Conservation (phyloP, 169 alveolate genomes). For the Plasmodium ovale region DNA sequence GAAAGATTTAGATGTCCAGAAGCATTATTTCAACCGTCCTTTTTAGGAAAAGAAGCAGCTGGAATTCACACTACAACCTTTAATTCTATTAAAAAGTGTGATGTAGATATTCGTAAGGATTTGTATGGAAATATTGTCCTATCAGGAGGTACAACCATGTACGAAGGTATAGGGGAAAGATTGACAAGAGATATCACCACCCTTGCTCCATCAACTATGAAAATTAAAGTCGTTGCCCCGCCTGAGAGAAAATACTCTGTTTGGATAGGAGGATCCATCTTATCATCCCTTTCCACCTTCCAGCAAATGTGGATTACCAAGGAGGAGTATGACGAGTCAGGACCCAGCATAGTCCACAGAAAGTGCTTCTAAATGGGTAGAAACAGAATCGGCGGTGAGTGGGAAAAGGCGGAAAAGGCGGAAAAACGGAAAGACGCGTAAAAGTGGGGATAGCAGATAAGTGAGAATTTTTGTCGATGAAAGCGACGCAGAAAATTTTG, state of each 20-base stretch:
- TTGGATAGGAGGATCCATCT: conserved; percentile 99
- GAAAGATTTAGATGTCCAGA: conserved; percentile 99
- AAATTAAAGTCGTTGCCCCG: conserved; percentile 98
- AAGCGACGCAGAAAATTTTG: not conserved
- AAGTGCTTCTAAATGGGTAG: conserved; percentile 93
- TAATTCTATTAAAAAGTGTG: conserved; percentile 94
- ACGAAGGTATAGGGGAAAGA: conserved; percentile 97
- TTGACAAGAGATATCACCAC: conserved; percentile 97
- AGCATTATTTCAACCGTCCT: conserved; percentile 96
- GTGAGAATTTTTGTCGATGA: not conserved
- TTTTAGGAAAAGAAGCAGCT: conserved; percentile 95
- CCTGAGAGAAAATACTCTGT: conserved; percentile 99
- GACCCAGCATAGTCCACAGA: conserved; percentile 98
- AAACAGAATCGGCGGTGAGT: not conserved
- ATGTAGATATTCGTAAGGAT: conserved; percentile 96
- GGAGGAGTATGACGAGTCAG: conserved; percentile 98
- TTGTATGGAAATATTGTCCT: conserved; percentile 96
- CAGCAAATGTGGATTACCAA: conserved; percentile 99
- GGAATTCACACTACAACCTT: conserved; percentile 95
- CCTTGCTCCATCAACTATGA: conserved; percentile 97
- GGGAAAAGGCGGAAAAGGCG: not conserved
- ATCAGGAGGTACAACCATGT: conserved; percentile 99
- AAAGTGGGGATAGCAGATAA: not conserved
- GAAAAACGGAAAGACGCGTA: not conserved
- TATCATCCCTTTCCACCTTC: conserved; percentile 96